Percentiles rank a stretch among this genome's conserved stretches.
These are phyloP conservation scores for Mycosphaerella sp. DNA, from an alignment of 2,329 filamentous ascomycete genomes.

Conservation along the genomic window DNA sequence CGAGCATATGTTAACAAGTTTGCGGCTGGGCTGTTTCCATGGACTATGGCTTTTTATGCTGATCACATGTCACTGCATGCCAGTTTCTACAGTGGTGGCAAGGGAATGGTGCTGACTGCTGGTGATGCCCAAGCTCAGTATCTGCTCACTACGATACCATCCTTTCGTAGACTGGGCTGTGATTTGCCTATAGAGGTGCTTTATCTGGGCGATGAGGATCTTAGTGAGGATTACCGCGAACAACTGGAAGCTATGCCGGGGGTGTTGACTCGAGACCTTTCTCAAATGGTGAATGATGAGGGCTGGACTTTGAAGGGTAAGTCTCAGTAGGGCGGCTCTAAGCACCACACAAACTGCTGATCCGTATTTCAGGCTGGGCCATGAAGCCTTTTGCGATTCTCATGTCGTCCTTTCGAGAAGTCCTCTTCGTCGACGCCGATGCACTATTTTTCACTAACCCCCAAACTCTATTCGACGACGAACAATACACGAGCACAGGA, in stretches of 20 bases:
- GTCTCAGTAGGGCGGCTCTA: background rate
- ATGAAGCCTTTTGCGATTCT: constrained; percentile 45
- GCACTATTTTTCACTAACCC: constrained; percentile 40
- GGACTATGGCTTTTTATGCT: constrained; percentile 40
- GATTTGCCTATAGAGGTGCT: constrained; percentile 38
- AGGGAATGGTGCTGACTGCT: constrained; percentile 43
- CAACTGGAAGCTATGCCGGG: constrained; percentile 40
- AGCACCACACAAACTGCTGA: no score
- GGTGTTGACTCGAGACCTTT: constrained; percentile 42
- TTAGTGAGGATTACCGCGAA: constrained; percentile 40
- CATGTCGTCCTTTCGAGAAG: constrained; percentile 44
- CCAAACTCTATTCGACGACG: constrained; percentile 40
- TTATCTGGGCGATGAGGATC: constrained; percentile 42
- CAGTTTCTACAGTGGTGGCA: constrained; percentile 35
- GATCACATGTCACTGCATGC: constrained; percentile 40
- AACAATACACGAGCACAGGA: constrained; percentile 39
- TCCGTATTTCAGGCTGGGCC: constrained; percentile 36
- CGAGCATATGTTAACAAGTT: constrained; percentile 39
- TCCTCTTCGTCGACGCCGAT: constrained; percentile 45
- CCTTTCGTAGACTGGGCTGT: constrained; percentile 37
- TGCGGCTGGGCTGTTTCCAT: constrained; percentile 38
- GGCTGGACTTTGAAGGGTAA: constrained; percentile 39
- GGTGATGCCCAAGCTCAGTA: constrained; percentile 42
- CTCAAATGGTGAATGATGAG: constrained; percentile 41
- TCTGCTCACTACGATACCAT: constrained; percentile 41